A percentile compares a stretch with the other conserved stretches of the same genome.
Evolutionary conservation across 768 basidiomycete species (phyloP).

Genomic region (Boletales sp.): DNA sequence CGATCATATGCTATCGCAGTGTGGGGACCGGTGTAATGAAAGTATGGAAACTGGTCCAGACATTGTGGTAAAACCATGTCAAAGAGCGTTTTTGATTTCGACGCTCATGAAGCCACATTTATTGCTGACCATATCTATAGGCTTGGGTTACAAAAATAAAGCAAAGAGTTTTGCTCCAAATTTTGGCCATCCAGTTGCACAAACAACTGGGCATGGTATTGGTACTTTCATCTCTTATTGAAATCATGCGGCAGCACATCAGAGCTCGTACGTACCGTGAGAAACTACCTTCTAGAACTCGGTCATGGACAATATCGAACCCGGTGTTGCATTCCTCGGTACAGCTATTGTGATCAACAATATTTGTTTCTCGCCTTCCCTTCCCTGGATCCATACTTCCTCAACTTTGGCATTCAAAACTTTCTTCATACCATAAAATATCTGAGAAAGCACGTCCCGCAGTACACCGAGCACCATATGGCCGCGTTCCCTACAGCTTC

Average conservation of each 20-base stretch:
- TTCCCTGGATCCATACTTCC: constrained; percentile 36
- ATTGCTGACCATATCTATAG: neutral
- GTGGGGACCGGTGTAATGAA: constrained; percentile 74
- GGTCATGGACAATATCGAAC: constrained; percentile 9
- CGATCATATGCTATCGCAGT: constrained; percentile 33
- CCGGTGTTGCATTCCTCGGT: constrained; percentile 11
- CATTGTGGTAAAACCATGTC: constrained; percentile 15
- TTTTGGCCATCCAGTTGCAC: too few species aligned
- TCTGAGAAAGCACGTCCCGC: too few species aligned
- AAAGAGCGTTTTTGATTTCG: neutral
- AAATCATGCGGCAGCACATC: too few species aligned
- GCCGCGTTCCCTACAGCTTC: too few species aligned
- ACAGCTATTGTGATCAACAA: constrained; percentile 2
- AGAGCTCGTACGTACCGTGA: too few species aligned
- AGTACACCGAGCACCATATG: too few species aligned
- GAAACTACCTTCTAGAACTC: neutral
- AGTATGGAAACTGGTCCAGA: constrained; percentile 60
- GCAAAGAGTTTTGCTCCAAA: too few species aligned
- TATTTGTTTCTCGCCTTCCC: too few species aligned
- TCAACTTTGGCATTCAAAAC: constrained; percentile 20
- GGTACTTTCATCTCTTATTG: too few species aligned
- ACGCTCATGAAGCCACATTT: neutral
- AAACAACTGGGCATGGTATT: too few species aligned
- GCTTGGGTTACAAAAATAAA: too few species aligned
- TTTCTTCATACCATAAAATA: too few species aligned